Conservation (phyloP, 2,329 filamentous ascomycete genomes). For the Paecilomyces dactylethromorphus region DNA sequence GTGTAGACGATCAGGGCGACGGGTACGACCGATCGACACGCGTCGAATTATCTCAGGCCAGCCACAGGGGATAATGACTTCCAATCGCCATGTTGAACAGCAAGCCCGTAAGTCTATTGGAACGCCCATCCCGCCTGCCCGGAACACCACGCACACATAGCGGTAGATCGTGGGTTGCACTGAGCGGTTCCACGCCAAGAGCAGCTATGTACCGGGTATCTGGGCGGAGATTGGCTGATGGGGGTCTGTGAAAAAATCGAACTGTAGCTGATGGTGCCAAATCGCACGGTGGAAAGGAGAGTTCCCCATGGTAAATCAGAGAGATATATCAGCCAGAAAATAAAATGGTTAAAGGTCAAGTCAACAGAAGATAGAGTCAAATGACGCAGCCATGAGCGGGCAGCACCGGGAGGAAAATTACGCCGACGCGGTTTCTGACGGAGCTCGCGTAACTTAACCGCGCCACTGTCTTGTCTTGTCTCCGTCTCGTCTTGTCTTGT, state of each 20-base stretch:
- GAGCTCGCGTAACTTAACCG: conserved; percentile 21
- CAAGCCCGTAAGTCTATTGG: background rate
- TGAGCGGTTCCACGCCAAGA: background rate
- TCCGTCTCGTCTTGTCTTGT: conserved; percentile 8
- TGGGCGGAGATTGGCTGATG: background rate
- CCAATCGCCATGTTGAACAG: background rate
- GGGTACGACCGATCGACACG: background rate
- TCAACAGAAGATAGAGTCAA: background rate
- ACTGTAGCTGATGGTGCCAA: background rate
- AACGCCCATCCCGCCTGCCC: background rate
- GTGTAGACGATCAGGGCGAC: background rate
- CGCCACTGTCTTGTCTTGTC: conserved; percentile 17
- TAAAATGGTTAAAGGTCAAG: background rate
- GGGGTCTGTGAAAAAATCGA: background rate
- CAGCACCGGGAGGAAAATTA: conserved; percentile 14
- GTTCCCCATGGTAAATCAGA: background rate
- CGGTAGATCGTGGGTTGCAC: background rate
- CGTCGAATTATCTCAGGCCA: background rate
- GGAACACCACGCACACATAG: background rate
- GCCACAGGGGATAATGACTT: background rate
- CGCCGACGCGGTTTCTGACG: conserved; percentile 13
- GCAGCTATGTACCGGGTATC: background rate
- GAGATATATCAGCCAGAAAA: background rate
- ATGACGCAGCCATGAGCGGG: background rate
- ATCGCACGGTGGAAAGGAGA: background rate